Conservation (phyloP, 202 grass and related monocot genomes). For the Zoysia matrella region DNA sequence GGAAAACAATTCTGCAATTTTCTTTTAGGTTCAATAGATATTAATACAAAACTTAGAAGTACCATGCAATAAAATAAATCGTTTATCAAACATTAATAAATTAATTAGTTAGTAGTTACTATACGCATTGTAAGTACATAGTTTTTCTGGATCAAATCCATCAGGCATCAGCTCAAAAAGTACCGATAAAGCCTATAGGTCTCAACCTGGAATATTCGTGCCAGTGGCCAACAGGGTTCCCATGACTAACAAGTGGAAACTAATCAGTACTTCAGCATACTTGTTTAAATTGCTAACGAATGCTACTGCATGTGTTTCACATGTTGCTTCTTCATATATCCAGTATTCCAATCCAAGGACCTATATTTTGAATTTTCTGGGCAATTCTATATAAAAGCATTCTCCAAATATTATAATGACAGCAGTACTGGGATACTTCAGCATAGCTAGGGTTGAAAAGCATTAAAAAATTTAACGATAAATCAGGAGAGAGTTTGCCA, state of each 20-base stretch:
- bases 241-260: constrained; percentile 13
- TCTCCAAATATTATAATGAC: background rate
- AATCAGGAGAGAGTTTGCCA: background rate
- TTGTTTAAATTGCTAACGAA: constrained; percentile 8
- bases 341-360: background rate
- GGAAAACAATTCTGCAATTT: background rate
- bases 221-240: background rate
- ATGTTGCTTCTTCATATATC: background rate
- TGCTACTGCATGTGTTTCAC: background rate
- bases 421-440: background rate
- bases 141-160: constrained; percentile 8
- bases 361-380: background rate
- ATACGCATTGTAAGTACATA: background rate
- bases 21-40: background rate
- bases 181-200: background rate
- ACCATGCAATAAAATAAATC: background rate
- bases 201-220: background rate
- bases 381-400: background rate
- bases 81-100: background rate
- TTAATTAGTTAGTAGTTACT: background rate
- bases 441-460: background rate
- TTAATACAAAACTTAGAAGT: background rate
- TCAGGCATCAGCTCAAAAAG: background rate
- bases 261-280: background rate
- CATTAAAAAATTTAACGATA: background rate